Evolutionary conservation across 768 basidiomycete genomes (phyloP).

Genomic region (Lentinula sp.): DNA sequence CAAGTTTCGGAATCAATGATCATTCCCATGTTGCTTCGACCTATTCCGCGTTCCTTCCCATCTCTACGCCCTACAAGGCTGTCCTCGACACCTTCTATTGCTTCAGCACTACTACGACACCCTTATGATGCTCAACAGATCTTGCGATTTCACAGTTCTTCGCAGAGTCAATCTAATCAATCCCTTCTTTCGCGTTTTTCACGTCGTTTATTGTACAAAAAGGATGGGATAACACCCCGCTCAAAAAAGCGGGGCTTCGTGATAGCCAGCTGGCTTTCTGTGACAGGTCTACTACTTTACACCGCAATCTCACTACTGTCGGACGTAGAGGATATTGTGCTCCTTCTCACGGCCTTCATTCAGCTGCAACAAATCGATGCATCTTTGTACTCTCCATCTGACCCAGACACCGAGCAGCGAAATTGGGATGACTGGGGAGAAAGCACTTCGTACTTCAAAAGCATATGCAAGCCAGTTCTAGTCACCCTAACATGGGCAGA

Average conservation of each 20-base stretch:
- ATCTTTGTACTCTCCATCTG: background rate
- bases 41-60: background rate
- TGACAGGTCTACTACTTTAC: background rate
- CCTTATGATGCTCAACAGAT: background rate
- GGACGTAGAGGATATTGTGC: background rate
- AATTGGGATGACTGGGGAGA: background rate
- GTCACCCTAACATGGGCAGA: background rate
- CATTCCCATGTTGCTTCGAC: background rate
- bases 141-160: background rate
- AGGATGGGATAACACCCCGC: background rate
- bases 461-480: background rate
- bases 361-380: slow-evolving; percentile 1
- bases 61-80: background rate
- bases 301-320: background rate
- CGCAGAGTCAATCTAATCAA: background rate
- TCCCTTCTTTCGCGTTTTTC: background rate
- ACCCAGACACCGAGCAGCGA: background rate
- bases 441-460: background rate
- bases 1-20: background rate
- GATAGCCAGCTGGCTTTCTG: background rate
- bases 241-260: background rate
- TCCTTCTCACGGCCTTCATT: background rate
- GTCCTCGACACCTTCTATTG: background rate
- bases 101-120: background rate
- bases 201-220: background rate